These are phyloP conservation scores for Neurospora sp. DNA, from an alignment of 495 filamentous ascomycete genomes.

Conservation along the genomic window DNA sequence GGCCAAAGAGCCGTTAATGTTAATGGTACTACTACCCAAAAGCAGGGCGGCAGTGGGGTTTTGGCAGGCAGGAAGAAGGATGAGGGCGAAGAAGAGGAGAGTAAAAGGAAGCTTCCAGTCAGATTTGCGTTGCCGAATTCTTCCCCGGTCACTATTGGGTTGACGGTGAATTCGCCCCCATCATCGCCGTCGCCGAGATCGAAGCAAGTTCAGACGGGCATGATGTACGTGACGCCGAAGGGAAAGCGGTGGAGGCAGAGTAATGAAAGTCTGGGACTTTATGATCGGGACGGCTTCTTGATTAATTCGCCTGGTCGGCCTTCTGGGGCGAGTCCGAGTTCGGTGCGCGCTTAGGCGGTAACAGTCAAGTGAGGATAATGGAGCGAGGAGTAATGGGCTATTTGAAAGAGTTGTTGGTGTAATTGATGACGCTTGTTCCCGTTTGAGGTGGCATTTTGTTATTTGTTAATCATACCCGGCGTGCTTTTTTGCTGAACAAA, in stretches of 20 bases:
- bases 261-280: conserved; percentile 11
- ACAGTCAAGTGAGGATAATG: background rate
- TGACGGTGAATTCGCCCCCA: background rate
- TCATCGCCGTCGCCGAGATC: background rate
- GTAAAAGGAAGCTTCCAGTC: background rate
- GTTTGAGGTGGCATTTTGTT: too few relatives aligned
- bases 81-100: background rate
- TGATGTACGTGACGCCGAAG: background rate
- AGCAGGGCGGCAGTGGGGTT: background rate
- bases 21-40: background rate
- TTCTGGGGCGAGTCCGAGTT: background rate
- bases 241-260: background rate
- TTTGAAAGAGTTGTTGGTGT: background rate
- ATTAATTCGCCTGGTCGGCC: conserved; percentile 6
- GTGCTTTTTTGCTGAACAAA: background rate
- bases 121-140: background rate
- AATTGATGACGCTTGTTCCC: background rate
- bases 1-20: background rate
- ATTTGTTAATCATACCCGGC: background rate
- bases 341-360: background rate
- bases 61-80: background rate
- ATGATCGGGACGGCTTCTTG: conserved; percentile 14
- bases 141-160: background rate
- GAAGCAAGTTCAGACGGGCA: background rate
- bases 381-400: background rate